Conservation (phyloP, 345 rosid genomes). For the Rhodamnia argentea region DNA sequence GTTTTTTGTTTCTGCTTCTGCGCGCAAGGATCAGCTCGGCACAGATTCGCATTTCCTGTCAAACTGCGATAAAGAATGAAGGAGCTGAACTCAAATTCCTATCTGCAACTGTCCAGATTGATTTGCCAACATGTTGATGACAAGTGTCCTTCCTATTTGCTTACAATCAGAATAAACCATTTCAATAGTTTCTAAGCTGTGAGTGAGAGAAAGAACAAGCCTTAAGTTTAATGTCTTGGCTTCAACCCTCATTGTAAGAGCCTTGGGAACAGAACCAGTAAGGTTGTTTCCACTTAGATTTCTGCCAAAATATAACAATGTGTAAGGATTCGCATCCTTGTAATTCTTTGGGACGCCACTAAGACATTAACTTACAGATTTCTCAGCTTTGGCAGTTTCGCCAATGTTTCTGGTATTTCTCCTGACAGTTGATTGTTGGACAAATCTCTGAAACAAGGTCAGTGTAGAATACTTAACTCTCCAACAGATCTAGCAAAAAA, state of each 20-base stretch:
- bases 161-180: not conserved
- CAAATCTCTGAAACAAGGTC: conserved; percentile 11
- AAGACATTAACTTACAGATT: conserved; percentile 6
- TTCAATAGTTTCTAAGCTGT: not conserved
- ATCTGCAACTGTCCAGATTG: not conserved
- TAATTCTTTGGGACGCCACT: not conserved
- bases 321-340: not conserved
- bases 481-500: not conserved
- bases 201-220: not conserved
- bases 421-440: conserved; percentile 23
- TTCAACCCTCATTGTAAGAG: not conserved
- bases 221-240: not conserved
- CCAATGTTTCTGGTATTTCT: conserved; percentile 13
- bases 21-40: too few relatives aligned
- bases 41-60: too few relatives aligned
- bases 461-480: not conserved
- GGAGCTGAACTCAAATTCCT: too few relatives aligned
- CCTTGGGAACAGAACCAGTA: conserved; percentile 7
- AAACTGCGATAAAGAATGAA: too few relatives aligned
- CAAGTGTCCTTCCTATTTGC: not conserved
- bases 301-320: not conserved
- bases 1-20: too few relatives aligned
- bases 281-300: conserved; percentile 10
- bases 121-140: not conserved
- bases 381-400: conserved; percentile 10